These are phyloP conservation scores for Boletus subcaerulescens DNA, from an alignment of 768 basidiomycete species.

Conservation along the genomic window DNA sequence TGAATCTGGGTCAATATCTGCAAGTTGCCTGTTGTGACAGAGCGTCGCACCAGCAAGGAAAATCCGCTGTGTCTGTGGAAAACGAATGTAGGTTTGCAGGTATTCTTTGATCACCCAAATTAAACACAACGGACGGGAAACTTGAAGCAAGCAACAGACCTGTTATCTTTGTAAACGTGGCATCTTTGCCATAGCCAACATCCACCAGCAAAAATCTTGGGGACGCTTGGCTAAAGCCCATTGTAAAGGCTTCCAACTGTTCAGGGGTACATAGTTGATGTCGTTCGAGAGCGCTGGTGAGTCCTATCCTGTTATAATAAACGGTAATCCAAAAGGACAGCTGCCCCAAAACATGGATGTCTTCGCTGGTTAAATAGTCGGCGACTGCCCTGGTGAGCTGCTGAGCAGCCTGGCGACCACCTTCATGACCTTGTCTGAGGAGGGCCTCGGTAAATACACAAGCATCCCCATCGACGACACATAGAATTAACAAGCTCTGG, in stretches of 20 bases:
- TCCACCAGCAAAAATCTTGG: conserved; percentile 70
- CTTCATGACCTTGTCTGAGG: conserved; percentile 59
- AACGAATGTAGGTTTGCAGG: conserved; percentile 63
- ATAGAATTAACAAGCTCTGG: conserved; percentile 67
- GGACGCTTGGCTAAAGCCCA: conserved; percentile 71
- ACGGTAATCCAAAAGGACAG: conserved; percentile 76
- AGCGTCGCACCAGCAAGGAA: conserved; percentile 62
- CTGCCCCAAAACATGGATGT: conserved; percentile 56
- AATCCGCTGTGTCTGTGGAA: conserved; percentile 71
- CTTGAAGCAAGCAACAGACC: conserved; percentile 38
- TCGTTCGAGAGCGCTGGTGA: conserved; percentile 48
- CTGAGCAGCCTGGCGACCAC: conserved; percentile 60
- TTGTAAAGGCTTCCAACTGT: conserved; percentile 67
- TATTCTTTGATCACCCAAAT: conserved; percentile 47
- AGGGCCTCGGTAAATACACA: conserved; percentile 61
- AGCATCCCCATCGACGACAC: conserved; percentile 71
- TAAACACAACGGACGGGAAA: neutral
- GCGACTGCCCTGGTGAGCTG: conserved; percentile 67
- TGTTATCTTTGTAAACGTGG: conserved; percentile 65
- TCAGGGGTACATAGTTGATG: conserved; percentile 58
- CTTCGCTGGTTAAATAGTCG: conserved; percentile 61
- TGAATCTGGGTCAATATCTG: conserved; percentile 24
- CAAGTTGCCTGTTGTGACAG: neutral
- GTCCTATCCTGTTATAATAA: conserved; percentile 62
- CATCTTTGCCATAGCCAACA: conserved; percentile 61